These are phyloP conservation scores for Cryptosporidium ryanae DNA, from an alignment of 169 alveolate genomes.

Conservation along the genomic window DNA sequence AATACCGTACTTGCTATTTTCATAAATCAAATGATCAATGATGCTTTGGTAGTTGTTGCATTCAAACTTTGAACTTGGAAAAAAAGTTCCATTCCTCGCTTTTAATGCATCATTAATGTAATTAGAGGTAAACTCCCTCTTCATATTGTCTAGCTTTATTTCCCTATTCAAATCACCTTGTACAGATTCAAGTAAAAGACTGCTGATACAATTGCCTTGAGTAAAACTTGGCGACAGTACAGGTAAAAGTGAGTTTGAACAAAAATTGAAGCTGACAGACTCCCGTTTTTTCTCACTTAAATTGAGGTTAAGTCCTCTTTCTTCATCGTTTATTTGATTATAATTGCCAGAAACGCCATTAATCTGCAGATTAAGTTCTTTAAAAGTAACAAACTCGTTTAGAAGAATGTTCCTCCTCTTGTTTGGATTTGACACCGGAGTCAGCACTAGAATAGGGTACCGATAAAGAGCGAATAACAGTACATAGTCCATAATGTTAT, in stretches of 20 bases:
- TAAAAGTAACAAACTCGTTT: slow-evolving; percentile 19
- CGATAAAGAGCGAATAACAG: slow-evolving; percentile 10
- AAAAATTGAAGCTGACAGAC: too few species aligned
- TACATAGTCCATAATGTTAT: slow-evolving; percentile 4
- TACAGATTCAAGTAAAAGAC: not conserved
- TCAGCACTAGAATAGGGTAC: slow-evolving; percentile 21
- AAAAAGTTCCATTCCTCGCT: not conserved
- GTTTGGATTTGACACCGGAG: not conserved
- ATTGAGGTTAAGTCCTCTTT: too few species aligned
- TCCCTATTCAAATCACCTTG: not conserved
- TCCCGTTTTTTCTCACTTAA: too few species aligned
- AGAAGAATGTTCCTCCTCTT: slow-evolving; percentile 18
- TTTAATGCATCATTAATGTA: not conserved
- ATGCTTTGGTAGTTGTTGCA: not conserved
- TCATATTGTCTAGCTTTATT: slow-evolving; percentile 36
- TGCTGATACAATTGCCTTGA: slow-evolving; percentile 2
- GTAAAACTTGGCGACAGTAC: too few species aligned
- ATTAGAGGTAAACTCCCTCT: not conserved
- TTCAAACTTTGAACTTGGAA: not conserved
- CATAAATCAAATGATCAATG: slow-evolving; percentile 11
- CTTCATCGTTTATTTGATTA: not conserved
- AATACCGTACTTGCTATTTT: not conserved
- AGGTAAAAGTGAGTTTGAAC: too few species aligned
- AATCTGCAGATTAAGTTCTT: not conserved
- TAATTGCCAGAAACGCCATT: not conserved